Percentiles rank a stretch among this genome's conserved stretches.
phyloP scores from a whole-genome alignment of 2,329 filamentous ascomycete species.

The Monilinia fructicola region DNA sequence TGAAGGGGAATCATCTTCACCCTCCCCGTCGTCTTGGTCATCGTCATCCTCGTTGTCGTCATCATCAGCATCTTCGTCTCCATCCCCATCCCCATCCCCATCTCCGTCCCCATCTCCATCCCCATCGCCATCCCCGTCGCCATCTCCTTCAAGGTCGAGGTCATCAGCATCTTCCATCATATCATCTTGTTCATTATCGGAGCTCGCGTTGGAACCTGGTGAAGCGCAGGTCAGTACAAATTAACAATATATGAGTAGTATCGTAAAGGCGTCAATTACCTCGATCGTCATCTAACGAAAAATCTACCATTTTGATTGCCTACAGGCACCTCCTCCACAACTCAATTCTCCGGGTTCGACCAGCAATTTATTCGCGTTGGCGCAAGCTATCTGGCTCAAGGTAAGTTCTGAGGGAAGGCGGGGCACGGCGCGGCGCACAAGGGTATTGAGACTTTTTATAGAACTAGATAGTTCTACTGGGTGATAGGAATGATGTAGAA shows the following conservation, averaged over 20 bases:
- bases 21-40: conserved; percentile 47
- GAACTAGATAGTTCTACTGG: no score
- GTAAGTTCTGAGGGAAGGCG: neutral
- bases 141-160: conserved; percentile 40
- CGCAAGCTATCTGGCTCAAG: conserved; percentile 4
- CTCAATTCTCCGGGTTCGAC: neutral
- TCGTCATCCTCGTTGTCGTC: conserved; percentile 47
- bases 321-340: conserved; percentile 20
- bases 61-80: conserved; percentile 41
- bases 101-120: conserved; percentile 41
- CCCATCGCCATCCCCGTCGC: conserved; percentile 39
- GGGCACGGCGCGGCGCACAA: conserved; percentile 20
- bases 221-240: conserved; percentile 21
- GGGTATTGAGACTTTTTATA: conserved; percentile 3
- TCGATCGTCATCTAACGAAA: conserved; percentile 39
- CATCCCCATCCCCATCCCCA: conserved; percentile 39
- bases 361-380: conserved; percentile 5
- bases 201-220: conserved; percentile 46
- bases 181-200: conserved; percentile 56
- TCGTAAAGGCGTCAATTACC: conserved; percentile 28
- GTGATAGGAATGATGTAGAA: neutral
- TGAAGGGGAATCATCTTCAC: conserved; percentile 53
- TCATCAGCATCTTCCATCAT: conserved; percentile 53
- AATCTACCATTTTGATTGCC: conserved; percentile 36
- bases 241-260: neutral